Conservation (phyloP, 1,139 yeast genomes). For the Petasospora fabianii region DNA sequence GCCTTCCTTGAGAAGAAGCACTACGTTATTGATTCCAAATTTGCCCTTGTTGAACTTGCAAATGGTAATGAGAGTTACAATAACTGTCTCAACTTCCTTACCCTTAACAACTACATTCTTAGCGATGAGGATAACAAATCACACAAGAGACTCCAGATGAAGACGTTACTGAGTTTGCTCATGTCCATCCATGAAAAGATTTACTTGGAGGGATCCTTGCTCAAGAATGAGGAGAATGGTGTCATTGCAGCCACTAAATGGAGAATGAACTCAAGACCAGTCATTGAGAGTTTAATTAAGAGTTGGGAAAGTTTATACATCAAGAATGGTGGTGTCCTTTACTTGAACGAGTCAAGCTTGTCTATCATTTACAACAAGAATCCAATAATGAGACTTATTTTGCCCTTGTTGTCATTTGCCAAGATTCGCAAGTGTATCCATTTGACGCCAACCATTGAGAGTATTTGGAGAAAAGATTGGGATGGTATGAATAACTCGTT, state of each 20-base stretch:
- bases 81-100: constrained; percentile 46
- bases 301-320: constrained; percentile 65
- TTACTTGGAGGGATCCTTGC: constrained; percentile 43
- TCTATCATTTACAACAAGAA: constrained; percentile 44
- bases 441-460: constrained; percentile 52
- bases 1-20: constrained; percentile 32
- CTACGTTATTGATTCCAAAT: constrained; percentile 42
- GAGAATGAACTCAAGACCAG: constrained; percentile 59
- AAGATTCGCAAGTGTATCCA: constrained; percentile 59
- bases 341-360: constrained; percentile 46
- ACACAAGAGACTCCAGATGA: constrained; percentile 44
- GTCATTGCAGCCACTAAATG: constrained; percentile 46
- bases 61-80: constrained; percentile 53
- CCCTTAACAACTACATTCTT: constrained; percentile 38
- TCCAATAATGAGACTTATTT: constrained; percentile 56
- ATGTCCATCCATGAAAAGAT: constrained; percentile 73
- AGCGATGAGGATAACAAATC: constrained; percentile 34
- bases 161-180: constrained; percentile 60
- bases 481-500: constrained; percentile 53
- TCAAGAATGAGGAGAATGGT: constrained; percentile 33
- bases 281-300: constrained; percentile 49
- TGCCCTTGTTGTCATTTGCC: constrained; percentile 62
- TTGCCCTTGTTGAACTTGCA: constrained; percentile 50
- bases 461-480: constrained; percentile 64
- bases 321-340: constrained; percentile 56